Conservation (phyloP, 345 rosid genomes). For the Combretum micranthum region DNA sequence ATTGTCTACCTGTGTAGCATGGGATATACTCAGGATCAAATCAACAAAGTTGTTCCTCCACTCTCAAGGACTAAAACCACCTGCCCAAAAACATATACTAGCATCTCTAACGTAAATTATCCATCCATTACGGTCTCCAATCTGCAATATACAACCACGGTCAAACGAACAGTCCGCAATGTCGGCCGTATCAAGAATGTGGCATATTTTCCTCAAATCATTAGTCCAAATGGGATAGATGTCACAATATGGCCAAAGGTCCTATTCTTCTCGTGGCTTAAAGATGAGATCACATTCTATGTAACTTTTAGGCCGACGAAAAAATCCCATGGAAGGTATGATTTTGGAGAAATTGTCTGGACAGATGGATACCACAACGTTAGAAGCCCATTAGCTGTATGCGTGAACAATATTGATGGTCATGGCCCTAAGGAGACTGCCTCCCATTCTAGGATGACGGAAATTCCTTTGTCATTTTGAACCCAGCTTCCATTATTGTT, state of each 20-base stretch:
- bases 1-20: slow-evolving; percentile 52
- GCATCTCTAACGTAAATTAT: slow-evolving; percentile 43
- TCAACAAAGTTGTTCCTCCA: slow-evolving; percentile 18
- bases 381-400: slow-evolving; percentile 51
- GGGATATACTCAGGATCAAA: slow-evolving; percentile 35
- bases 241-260: slow-evolving; percentile 54
- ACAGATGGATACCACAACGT: slow-evolving; percentile 52
- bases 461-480: not conserved
- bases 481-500: not conserved
- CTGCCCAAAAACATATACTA: slow-evolving; percentile 13
- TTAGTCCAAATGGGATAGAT: slow-evolving; percentile 48
- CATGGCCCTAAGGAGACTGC: not conserved
- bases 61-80: slow-evolving; percentile 12
- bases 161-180: slow-evolving; percentile 43
- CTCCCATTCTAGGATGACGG: not conserved
- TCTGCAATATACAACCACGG: slow-evolving; percentile 30
- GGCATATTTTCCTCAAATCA: slow-evolving; percentile 26
- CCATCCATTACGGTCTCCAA: slow-evolving; percentile 53
- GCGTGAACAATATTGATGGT: slow-evolving; percentile 19
- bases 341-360: slow-evolving; percentile 66
- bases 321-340: slow-evolving; percentile 40
- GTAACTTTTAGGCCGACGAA: slow-evolving; percentile 40
- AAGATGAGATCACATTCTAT: slow-evolving; percentile 31
- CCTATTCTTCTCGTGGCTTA: slow-evolving; percentile 30
- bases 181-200: slow-evolving; percentile 36